phyloP scores from a whole-genome alignment of 2,329 filamentous ascomycete species.

The Mycosphaerella sp. region DNA sequence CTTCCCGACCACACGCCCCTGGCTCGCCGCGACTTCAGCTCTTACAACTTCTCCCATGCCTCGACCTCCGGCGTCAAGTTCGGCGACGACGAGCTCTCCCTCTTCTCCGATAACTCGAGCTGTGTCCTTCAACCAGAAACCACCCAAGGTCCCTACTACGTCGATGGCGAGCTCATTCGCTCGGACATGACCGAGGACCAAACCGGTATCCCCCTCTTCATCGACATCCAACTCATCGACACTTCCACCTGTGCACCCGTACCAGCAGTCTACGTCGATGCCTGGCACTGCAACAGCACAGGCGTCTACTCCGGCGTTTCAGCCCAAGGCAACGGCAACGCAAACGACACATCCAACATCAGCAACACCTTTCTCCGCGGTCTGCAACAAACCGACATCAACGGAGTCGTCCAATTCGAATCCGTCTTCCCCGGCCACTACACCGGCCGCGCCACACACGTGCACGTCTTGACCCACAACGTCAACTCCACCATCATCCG shows the following conservation, averaged over 20 bases:
- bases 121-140: slow-evolving; percentile 31
- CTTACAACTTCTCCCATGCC: slow-evolving; percentile 24
- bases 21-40: slow-evolving; percentile 23
- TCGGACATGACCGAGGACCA: slow-evolving; percentile 40
- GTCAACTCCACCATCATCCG: slow-evolving; percentile 33
- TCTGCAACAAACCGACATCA: slow-evolving; percentile 37
- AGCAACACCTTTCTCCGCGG: slow-evolving; percentile 39
- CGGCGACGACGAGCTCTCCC: slow-evolving; percentile 22
- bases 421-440: slow-evolving; percentile 45
- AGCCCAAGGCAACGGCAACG: slow-evolving; percentile 34
- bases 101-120: slow-evolving; percentile 25
- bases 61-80: slow-evolving; percentile 17
- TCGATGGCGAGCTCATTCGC: slow-evolving; percentile 34
- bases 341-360: slow-evolving; percentile 29
- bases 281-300: slow-evolving; percentile 42
- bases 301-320: slow-evolving; percentile 41
- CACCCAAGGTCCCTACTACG: slow-evolving; percentile 25
- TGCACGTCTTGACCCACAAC: slow-evolving; percentile 39
- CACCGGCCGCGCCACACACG: slow-evolving; percentile 39
- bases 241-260: slow-evolving; percentile 40
- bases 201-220: slow-evolving; percentile 37
- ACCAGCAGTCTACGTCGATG: slow-evolving; percentile 40
- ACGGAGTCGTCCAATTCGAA: slow-evolving; percentile 41
- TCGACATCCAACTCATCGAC: slow-evolving; percentile 44
- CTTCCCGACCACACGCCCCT: slow-evolving; percentile 17